These are phyloP conservation scores for Colletotrichum siamense DNA, from an alignment of 2,329 filamentous ascomycete species.

Conservation along the genomic window DNA sequence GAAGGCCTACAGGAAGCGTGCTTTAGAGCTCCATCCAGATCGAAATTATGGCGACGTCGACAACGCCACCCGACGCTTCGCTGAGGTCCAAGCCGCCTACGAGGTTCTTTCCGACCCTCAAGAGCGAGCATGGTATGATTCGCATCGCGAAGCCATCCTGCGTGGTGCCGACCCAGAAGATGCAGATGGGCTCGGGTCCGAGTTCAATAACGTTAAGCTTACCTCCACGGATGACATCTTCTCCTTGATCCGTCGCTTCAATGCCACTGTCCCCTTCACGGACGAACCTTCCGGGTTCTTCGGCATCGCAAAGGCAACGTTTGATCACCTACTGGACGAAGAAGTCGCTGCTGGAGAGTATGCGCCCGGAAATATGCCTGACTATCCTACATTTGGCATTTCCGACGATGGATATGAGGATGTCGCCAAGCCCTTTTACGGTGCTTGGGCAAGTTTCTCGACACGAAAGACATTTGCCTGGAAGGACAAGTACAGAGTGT, in stretches of 20 bases:
- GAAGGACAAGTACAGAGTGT: conserved; percentile 83
- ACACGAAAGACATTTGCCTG: conserved; percentile 89
- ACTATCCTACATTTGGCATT: conserved; percentile 85
- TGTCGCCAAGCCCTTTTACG: conserved; percentile 82
- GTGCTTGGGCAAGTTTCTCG: conserved; percentile 78
- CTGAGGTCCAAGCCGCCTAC: conserved; percentile 91
- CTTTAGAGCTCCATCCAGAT: conserved; percentile 93
- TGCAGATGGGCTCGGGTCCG: conserved; percentile 57
- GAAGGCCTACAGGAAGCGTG: conserved; percentile 89
- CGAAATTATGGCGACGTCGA: conserved; percentile 89
- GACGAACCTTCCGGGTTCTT: conserved; percentile 87
- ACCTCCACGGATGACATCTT: conserved; percentile 84
- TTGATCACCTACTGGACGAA: conserved; percentile 80
- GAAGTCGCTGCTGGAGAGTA: conserved; percentile 78
- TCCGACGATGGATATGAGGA: conserved; percentile 78
- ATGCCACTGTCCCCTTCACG: conserved; percentile 77
- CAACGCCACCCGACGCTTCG: conserved; percentile 82
- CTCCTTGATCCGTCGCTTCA: conserved; percentile 80
- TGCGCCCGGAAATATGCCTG: conserved; percentile 62
- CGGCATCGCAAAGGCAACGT: conserved; percentile 76
- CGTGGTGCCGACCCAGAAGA: conserved; percentile 61
- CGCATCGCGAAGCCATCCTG: conserved; percentile 86
- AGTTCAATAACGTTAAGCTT: conserved; percentile 72
- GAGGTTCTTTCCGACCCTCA: conserved; percentile 96
- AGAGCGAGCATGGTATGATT: conserved; percentile 97